Evolutionary conservation across 2,329 filamentous ascomycete species (phyloP).

Genomic region (Ceratocystiopsis minuta): DNA sequence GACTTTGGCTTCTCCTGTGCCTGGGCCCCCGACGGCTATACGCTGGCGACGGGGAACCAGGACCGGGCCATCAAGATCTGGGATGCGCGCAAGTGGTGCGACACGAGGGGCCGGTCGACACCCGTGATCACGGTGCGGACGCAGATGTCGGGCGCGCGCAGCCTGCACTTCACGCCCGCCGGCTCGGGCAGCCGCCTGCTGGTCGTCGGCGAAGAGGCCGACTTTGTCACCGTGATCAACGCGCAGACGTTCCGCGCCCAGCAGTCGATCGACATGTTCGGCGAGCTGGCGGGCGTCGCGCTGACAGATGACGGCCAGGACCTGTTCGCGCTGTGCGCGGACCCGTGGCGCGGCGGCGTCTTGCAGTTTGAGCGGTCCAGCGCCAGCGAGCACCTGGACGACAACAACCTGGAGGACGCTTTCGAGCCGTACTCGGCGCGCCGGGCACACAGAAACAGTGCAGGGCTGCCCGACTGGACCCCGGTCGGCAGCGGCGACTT

Average conservation of each 20-base stretch:
- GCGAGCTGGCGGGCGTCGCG: slow-evolving; percentile 51
- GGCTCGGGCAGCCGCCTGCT: slow-evolving; percentile 50
- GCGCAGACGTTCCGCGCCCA: slow-evolving; percentile 44
- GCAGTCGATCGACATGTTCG: slow-evolving; percentile 58
- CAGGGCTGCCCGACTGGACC: no score
- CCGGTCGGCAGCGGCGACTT: no score
- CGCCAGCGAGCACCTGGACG: background rate
- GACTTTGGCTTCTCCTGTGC: slow-evolving; percentile 63
- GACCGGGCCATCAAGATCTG: slow-evolving; percentile 57
- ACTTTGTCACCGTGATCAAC: slow-evolving; percentile 54
- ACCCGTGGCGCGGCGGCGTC: slow-evolving; percentile 47
- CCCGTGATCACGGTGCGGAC: slow-evolving; percentile 39
- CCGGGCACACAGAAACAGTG: no score
- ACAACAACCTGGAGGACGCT: no score
- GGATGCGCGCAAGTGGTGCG: slow-evolving; percentile 54
- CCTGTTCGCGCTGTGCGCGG: slow-evolving; percentile 50
- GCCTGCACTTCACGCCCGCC: slow-evolving; percentile 52
- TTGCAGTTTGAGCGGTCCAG: slow-evolving; percentile 39
- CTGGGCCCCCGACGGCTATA: slow-evolving; percentile 62
- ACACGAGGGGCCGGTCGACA: slow-evolving; percentile 27
- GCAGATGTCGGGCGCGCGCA: slow-evolving; percentile 51
- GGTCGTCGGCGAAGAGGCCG: slow-evolving; percentile 58
- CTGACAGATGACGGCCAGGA: slow-evolving; percentile 50
- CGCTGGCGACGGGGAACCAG: slow-evolving; percentile 60
- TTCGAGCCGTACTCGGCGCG: no score